Evolutionary conservation across 108 stramenopile genomes (phyloP).

Genomic region (Nannochloropsis gaditana): DNA sequence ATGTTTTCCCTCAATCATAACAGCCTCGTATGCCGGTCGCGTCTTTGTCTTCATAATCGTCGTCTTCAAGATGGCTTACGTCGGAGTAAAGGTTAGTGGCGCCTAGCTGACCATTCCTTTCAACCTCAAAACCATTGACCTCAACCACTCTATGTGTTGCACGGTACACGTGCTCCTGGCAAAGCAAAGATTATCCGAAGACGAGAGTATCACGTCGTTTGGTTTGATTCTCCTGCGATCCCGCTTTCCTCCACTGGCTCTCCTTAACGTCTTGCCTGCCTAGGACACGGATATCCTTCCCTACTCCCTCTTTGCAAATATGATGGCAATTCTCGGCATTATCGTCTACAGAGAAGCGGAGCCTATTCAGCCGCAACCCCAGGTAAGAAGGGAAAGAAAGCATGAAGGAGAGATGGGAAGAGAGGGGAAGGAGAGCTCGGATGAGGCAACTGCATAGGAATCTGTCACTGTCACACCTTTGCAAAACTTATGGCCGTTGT

Average conservation of each 20-base stretch:
- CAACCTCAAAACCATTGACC: not conserved
- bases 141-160: too few relatives aligned
- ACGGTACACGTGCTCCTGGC: too few relatives aligned
- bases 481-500: not conserved
- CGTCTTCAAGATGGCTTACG: slow-evolving; percentile 5
- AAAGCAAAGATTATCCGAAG: too few relatives aligned
- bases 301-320: not conserved
- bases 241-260: not conserved
- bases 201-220: too few relatives aligned
- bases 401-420: not conserved
- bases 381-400: not conserved
- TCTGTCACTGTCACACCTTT: not conserved
- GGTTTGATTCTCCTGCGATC: too few relatives aligned
- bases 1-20: too few relatives aligned
- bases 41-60: not conserved
- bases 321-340: not conserved
- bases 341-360: not conserved
- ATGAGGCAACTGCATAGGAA: too few relatives aligned
- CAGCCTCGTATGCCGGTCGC: not conserved
- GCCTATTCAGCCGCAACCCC: not conserved
- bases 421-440: not conserved
- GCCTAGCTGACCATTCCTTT: not conserved
- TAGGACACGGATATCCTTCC: not conserved
- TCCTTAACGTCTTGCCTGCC: not conserved
- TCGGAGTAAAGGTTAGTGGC: not conserved